phyloP scores from a whole-genome alignment of 1,284 basidiomycete genomes.

The Rhodotorula sp. region DNA sequence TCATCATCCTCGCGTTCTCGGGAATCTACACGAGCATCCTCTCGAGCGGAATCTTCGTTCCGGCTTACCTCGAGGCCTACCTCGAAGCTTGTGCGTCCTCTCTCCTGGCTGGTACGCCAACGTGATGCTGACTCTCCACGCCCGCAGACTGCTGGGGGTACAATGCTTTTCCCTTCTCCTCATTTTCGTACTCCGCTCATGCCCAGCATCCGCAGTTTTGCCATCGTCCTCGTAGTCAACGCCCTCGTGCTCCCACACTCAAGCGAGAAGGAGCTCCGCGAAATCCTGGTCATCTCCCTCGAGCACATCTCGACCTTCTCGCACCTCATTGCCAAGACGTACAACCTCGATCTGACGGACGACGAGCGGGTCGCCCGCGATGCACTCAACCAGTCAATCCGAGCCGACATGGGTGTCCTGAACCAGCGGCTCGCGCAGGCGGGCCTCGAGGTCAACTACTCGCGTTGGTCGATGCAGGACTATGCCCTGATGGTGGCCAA shows the following conservation, averaged over 20 bases:
- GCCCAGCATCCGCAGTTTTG: too few relatives aligned
- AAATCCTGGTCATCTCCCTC: conserved; percentile 49
- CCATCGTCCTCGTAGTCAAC: conserved; percentile 51
- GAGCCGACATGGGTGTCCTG: conserved; percentile 50
- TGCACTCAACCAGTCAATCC: conserved; percentile 48
- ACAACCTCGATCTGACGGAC: conserved; percentile 49
- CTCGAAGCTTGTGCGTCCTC: neutral
- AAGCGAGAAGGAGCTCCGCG: conserved; percentile 50
- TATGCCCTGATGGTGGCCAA: conserved; percentile 47
- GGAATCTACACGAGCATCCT: conserved; percentile 46
- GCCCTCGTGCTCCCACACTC: conserved; percentile 49
- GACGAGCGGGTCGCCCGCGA: conserved; percentile 50
- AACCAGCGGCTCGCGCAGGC: conserved; percentile 45
- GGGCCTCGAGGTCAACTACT: conserved; percentile 50
- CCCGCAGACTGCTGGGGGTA: conserved; percentile 16
- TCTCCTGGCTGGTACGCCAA: too few relatives aligned
- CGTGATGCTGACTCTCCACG: too few relatives aligned
- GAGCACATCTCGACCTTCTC: conserved; percentile 50
- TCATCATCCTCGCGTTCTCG: conserved; percentile 46
- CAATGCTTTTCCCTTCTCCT: too few relatives aligned
- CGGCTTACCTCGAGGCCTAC: conserved; percentile 46
- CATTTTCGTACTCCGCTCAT: too few relatives aligned
- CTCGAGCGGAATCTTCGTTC: conserved; percentile 28
- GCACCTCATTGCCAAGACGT: conserved; percentile 38
- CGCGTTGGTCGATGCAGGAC: conserved; percentile 49